These are phyloP conservation scores for Phytophthora pistaciae DNA, from an alignment of 352 stramenopile genomes.

Conservation along the genomic window DNA sequence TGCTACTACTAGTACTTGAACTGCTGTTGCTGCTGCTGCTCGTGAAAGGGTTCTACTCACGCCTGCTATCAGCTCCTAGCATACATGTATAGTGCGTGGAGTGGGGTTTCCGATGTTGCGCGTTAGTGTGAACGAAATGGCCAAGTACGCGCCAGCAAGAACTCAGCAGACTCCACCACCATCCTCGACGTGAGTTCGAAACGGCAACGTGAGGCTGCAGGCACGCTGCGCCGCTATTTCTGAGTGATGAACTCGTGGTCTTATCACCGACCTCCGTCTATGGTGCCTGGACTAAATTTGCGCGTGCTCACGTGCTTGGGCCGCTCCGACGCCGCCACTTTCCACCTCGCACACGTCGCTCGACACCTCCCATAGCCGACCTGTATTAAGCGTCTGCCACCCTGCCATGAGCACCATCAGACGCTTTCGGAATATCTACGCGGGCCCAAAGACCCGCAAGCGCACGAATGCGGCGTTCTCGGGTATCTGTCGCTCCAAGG, in stretches of 20 bases:
- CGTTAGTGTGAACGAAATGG: no score
- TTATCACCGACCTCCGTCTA: conserved; percentile 19
- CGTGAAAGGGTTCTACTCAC: neutral
- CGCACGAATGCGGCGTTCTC: conserved; percentile 29
- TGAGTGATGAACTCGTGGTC: conserved; percentile 17
- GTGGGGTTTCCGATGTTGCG: neutral
- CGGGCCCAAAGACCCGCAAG: conserved; percentile 34
- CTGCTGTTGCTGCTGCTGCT: neutral
- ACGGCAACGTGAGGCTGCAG: neutral
- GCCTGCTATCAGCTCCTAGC: no score
- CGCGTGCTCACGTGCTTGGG: neutral
- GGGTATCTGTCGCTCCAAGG: conserved; percentile 25
- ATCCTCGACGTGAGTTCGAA: neutral
- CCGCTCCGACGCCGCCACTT: conserved; percentile 4
- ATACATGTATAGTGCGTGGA: no score
- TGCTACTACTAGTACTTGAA: no score
- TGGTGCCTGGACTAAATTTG: conserved; percentile 11
- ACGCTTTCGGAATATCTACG: conserved; percentile 33
- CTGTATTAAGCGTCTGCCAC: conserved; percentile 10
- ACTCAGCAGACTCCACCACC: neutral
- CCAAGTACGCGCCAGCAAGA: no score
- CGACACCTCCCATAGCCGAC: conserved; percentile 3
- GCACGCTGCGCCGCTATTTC: conserved; percentile 12
- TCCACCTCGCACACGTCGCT: conserved; percentile 9
- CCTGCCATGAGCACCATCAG: conserved; percentile 22